phyloP scores from a whole-genome alignment of 116 monocot species.

The Cymodocea nodosa region DNA sequence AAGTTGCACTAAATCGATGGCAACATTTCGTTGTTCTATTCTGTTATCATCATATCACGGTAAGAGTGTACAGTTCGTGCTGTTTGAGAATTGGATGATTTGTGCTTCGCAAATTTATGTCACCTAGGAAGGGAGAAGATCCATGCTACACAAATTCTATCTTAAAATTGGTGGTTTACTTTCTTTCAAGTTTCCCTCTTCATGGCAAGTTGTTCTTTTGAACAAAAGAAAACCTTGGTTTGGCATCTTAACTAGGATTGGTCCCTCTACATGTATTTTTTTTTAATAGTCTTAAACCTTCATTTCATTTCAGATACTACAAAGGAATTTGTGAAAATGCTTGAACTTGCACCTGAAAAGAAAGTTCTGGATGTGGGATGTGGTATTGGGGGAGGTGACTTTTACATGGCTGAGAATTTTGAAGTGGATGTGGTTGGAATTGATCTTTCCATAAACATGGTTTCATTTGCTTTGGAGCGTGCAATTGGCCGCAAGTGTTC shows the following conservation, averaged over 20 bases:
- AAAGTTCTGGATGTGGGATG: conserved; percentile 96
- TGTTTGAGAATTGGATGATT: too few relatives aligned
- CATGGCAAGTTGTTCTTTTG: too few relatives aligned
- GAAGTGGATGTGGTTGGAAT: conserved; percentile 91
- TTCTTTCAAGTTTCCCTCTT: too few relatives aligned
- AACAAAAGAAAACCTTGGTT: too few relatives aligned
- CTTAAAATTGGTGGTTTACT: too few relatives aligned
- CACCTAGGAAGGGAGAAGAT: too few relatives aligned
- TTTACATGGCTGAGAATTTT: conserved; percentile 93
- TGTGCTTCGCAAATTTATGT: too few relatives aligned
- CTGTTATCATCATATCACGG: too few relatives aligned
- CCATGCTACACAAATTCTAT: too few relatives aligned
- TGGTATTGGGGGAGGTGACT: conserved; percentile 97
- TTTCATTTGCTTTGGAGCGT: conserved; percentile 90
- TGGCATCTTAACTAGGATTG: too few relatives aligned
- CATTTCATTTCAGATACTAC: conserved; percentile 60
- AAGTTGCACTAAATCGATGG: background rate
- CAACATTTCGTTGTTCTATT: background rate
- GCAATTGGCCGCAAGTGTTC: conserved; percentile 90
- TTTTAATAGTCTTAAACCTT: background rate
- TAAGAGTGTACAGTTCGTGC: too few relatives aligned
- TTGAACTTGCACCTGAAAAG: conserved; percentile 71
- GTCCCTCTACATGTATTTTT: too few relatives aligned
- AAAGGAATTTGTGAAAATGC: conserved; percentile 79
- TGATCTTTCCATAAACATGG: conserved; percentile 95